Percentiles rank a stretch among this genome's conserved stretches.
These are phyloP conservation scores for Trametes gibbosa DNA, from an alignment of 768 basidiomycete species.

Conservation along the genomic window DNA sequence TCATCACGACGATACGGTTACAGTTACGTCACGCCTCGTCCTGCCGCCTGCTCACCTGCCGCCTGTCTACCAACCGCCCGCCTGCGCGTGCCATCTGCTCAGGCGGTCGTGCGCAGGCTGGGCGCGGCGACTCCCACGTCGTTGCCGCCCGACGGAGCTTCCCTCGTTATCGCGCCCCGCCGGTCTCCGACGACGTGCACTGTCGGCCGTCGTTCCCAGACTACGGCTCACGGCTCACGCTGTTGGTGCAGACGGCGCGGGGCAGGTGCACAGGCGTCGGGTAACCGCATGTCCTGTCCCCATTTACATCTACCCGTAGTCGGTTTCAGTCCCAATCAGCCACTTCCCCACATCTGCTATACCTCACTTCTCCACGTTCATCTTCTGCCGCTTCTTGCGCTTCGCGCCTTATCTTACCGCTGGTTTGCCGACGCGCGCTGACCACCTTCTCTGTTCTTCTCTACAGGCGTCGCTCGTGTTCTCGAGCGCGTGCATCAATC, in stretches of 20 bases:
- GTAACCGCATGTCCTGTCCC: neutral
- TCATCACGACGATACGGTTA: neutral
- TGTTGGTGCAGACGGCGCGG: neutral
- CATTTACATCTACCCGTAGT: no score
- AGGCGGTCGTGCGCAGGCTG: neutral
- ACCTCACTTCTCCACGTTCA: neutral
- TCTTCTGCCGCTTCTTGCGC: neutral
- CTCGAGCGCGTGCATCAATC: neutral
- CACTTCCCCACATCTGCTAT: neutral
- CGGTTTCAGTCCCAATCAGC: neutral
- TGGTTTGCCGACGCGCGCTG: neutral
- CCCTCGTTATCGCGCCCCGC: neutral
- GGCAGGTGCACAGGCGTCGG: neutral
- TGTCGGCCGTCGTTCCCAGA: neutral
- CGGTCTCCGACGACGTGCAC: no score
- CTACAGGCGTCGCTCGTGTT: neutral
- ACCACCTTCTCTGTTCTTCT: neutral
- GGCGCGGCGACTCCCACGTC: neutral
- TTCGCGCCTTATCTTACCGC: neutral
- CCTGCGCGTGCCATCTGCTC: neutral
- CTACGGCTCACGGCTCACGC: neutral
- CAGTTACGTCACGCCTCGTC: neutral
- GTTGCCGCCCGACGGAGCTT: neutral
- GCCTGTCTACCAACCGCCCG: neutral
- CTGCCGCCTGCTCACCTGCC: neutral